Conservation (phyloP, 805 yeast genomes). For the Candida sonorensis region DNA sequence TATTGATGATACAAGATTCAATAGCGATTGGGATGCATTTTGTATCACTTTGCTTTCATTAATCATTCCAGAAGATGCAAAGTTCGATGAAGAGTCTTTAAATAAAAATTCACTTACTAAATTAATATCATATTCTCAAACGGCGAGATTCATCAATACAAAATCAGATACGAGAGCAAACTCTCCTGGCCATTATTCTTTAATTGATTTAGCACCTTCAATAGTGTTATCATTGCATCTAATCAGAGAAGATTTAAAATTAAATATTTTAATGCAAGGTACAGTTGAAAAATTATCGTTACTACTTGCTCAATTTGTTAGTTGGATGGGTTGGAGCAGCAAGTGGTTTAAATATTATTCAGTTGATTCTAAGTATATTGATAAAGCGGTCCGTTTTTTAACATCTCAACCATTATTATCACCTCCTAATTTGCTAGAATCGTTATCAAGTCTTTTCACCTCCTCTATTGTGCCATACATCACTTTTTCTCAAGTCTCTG, state of each 20-base stretch:
- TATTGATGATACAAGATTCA: conserved; percentile 25
- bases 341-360: conserved; percentile 56
- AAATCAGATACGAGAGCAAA: conserved; percentile 3
- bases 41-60: conserved; percentile 44
- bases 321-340: conserved; percentile 71
- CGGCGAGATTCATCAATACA: conserved; percentile 13
- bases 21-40: conserved; percentile 57
- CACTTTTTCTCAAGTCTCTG: conserved; percentile 61
- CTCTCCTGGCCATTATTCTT: conserved; percentile 28
- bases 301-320: conserved; percentile 53
- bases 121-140: conserved; percentile 17
- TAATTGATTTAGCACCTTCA: conserved; percentile 53
- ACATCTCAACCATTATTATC: conserved; percentile 38
- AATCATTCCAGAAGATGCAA: conserved; percentile 37
- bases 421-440: conserved; percentile 56
- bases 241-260: conserved; percentile 64
- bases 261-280: conserved; percentile 41
- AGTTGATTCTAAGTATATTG: conserved; percentile 28
- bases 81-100: conserved; percentile 11
- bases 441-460: conserved; percentile 45
- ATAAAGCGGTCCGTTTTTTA: conserved; percentile 33
- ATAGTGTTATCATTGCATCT: conserved; percentile 66
- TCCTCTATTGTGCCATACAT: conserved; percentile 47
- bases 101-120: conserved; percentile 20
- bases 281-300: conserved; percentile 38